Conservation (phyloP, 139 green algal species). For the Ettlia oleoabundans region DNA sequence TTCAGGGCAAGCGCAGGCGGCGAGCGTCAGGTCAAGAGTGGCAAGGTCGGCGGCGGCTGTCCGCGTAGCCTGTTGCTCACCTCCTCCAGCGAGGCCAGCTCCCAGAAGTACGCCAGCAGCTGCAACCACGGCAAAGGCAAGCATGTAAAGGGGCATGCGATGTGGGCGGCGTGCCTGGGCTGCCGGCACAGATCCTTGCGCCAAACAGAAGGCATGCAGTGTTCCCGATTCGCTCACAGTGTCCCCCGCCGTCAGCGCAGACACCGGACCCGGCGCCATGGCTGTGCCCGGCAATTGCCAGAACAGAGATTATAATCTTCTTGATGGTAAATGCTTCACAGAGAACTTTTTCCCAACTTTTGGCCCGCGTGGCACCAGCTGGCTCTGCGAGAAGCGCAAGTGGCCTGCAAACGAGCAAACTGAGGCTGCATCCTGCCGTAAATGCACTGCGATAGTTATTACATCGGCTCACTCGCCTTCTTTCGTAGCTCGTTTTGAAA, state of each 20-base stretch:
- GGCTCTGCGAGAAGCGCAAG: no score
- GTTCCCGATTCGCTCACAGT: slow-evolving; percentile 1
- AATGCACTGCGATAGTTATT: no score
- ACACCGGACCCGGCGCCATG: neutral
- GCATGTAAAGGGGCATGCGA: neutral
- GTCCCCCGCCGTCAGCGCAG: slow-evolving; percentile 27
- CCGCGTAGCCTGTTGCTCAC: slow-evolving; percentile 8
- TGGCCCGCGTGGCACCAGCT: neutral
- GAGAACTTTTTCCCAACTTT: no score
- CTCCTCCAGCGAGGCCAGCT: slow-evolving; percentile 72
- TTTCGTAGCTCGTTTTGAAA: neutral
- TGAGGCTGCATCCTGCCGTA: no score
- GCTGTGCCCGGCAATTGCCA: no score
- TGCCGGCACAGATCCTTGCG: no score
- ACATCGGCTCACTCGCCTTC: neutral
- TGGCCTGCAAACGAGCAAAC: no score
- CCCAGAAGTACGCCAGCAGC: slow-evolving; percentile 77
- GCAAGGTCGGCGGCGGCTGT: neutral
- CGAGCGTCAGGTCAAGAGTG: neutral
- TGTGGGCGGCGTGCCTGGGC: neutral
- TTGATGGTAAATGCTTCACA: no score
- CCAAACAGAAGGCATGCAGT: neutral
- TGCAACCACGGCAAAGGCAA: slow-evolving; percentile 31
- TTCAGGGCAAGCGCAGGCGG: no score
- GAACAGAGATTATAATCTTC: no score